phyloP scores from a whole-genome alignment of 2,329 filamentous ascomycete species.

The Penicillium sp. region DNA sequence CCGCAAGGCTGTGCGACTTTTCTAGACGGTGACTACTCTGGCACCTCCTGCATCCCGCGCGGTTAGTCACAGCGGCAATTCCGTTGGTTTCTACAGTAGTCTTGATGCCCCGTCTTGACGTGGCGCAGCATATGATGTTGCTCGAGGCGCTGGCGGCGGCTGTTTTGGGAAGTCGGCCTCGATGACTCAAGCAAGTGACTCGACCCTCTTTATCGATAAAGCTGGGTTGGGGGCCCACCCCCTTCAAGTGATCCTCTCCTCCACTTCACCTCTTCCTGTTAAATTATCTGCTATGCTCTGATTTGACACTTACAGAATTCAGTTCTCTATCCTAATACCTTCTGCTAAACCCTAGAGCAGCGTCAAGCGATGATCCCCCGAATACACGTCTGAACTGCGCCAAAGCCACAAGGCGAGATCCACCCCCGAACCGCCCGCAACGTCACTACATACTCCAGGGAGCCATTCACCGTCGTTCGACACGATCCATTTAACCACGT shows the following conservation, averaged over 20 bases:
- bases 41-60: background rate
- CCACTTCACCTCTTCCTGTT: background rate
- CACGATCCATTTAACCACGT: constrained; percentile 2
- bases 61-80: constrained; percentile 15
- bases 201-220: constrained; percentile 36
- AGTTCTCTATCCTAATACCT: background rate
- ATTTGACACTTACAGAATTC: background rate
- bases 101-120: background rate
- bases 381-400: constrained; percentile 45
- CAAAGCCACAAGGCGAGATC: constrained; percentile 36
- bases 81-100: constrained; percentile 4
- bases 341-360: constrained; percentile 8
- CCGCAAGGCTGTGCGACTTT: constrained; percentile 10
- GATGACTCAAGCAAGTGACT: constrained; percentile 33
- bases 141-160: background rate
- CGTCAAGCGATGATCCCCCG: constrained; percentile 45
- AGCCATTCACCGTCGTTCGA: constrained; percentile 11
- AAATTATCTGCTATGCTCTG: background rate
- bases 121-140: constrained; percentile 10
- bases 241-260: constrained; percentile 5
- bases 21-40: background rate
- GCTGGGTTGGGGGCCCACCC: constrained; percentile 19
- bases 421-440: constrained; percentile 27
- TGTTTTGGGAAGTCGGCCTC: constrained; percentile 3
- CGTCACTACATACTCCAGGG: constrained; percentile 20